These are phyloP conservation scores for Diaporthe sp. DNA, from an alignment of 2,329 filamentous ascomycete species.

Conservation along the genomic window DNA sequence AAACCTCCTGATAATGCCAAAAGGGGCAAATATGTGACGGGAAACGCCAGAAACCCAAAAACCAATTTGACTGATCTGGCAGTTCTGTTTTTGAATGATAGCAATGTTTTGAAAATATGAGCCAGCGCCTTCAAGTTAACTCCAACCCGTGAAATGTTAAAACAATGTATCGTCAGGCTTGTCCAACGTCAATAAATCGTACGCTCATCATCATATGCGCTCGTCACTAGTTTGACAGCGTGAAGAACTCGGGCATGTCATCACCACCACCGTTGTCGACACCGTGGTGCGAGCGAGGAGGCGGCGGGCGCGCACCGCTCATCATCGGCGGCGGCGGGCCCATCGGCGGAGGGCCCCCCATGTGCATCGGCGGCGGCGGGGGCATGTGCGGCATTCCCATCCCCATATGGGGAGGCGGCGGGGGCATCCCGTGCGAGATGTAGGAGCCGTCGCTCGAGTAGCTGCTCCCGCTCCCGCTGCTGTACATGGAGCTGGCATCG, in stretches of 20 bases:
- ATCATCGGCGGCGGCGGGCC: constrained; percentile 16
- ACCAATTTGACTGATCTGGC: not conserved
- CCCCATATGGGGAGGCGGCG: constrained; percentile 11
- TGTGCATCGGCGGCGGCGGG: constrained; percentile 26
- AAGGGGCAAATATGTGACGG: not conserved
- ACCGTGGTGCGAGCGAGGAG: not conserved
- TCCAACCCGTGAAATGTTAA: not conserved
- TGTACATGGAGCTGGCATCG: constrained; percentile 26
- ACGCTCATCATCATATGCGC: not conserved
- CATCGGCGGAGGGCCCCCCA: constrained; percentile 12
- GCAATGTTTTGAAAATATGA: not conserved
- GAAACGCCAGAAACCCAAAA: not conserved
- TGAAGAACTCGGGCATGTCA: constrained; percentile 28
- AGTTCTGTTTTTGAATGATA: not conserved
- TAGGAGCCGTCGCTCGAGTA: constrained; percentile 30
- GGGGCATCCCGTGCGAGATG: constrained; percentile 17
- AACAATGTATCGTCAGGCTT: not conserved
- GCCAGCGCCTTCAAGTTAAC: not conserved
- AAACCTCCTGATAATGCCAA: constrained; percentile 21
- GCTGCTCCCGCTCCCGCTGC: constrained; percentile 28
- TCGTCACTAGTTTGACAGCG: not conserved
- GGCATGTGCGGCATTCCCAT: constrained; percentile 35
- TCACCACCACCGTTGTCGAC: not conserved
- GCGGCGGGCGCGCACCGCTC: not conserved
- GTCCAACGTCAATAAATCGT: not conserved